Base-by-base conservation (phyloP, 2,329 filamentous ascomycete genomes). In the Colletotrichum sp. region DNA sequence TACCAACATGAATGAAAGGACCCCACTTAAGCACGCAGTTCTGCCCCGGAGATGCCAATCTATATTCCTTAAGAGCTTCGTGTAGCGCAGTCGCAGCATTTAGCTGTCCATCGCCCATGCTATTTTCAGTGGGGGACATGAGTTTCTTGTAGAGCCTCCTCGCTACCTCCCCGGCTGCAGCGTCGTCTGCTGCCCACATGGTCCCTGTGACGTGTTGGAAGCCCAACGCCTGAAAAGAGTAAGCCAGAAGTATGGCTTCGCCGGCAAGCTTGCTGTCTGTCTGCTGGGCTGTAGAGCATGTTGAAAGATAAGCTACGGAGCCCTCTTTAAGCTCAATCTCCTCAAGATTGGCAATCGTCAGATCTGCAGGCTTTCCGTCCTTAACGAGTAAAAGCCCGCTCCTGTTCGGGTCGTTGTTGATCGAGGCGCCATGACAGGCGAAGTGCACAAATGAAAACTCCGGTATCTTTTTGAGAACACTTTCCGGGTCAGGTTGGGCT, bases 51-150 rank as follows among this genome's bases (percentile, higher is more conserved):
- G 36, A 66, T 49, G 63, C 34, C 24, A 66, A 24, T 13, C 63
- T 52, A 2, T 52, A 66, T 16, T 66, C 39, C 2, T 26, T 21
- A 0, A 66, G 18, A 15, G 63, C 18, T 5, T 66, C 39, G n/a
- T 66, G 63, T 1, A 66, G 36, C 24, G 63, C 36, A 49, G 34
- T 16, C 10, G 63, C 63, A 52, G 6, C 9, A 15, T 52, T 24
- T 3, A 49, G 10, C 26, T 32, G 18, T 0, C 15, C 16, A 5
- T 66, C 0, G 1, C 5, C 6, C 24, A n/a, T 18, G 0, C 39
- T 2, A 10, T 8, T 39, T 18, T 34, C 3, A 6, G 8, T 18
- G 7, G 2, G n/a, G 0, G 3, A 26, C 39, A 28, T n/a, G 9
- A 66, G 24, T 10, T 66, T 66, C 26, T 12, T 30, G 18, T 66